Evolutionary conservation across 192 early-diverging fungal genomes (phyloP), one percentile per base, ranked within the genome.

Genomic region (Pilobolus umbonatus): DNA sequence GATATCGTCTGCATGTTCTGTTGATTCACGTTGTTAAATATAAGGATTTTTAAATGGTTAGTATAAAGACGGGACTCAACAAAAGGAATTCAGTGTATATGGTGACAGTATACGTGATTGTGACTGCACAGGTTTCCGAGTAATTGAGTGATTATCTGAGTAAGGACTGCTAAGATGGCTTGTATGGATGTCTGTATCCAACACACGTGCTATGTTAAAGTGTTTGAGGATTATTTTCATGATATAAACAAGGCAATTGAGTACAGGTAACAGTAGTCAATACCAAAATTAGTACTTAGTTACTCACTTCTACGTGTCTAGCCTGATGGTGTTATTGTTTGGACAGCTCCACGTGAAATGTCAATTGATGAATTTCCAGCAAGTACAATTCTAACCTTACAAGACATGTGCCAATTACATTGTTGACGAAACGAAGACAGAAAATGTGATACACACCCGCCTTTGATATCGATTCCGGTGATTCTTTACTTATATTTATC

Each of bases 391-490:
- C 2, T 42, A 55, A 6, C 36, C 36, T 55, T 55, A 55, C 38
- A 55, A 55, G 53, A 55, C 53, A 29, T 55, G 38, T 55, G 53
- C 53, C 53, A 55, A 55, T 55, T 55, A n/a, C n/a, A n/a, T n/a
- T n/a, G n/a, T n/a, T n/a, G n/a, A n/a, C n/a, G n/a, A n/a, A n/a
- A n/a, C n/a, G n/a, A n/a, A n/a, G n/a, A n/a, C n/a, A n/a, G n/a
- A n/a, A n/a, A n/a, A n/a, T n/a, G n/a, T n/a, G n/a, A n/a, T n/a
- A n/a, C n/a, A n/a, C n/a, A n/a, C n/a, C n/a, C n/a, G n/a, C n/a
- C n/a, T n/a, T n/a, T n/a, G n/a, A n/a, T n/a, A n/a, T n/a, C n/a
- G n/a, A n/a, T n/a, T n/a, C n/a, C n/a, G n/a, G n/a, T n/a, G n/a
- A n/a, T n/a, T n/a, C n/a, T n/a, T n/a, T n/a, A n/a, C n/a, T n/a